phyloP scores from a whole-genome alignment of 1,284 basidiomycete species.

The Cryptococcus sp. region DNA sequence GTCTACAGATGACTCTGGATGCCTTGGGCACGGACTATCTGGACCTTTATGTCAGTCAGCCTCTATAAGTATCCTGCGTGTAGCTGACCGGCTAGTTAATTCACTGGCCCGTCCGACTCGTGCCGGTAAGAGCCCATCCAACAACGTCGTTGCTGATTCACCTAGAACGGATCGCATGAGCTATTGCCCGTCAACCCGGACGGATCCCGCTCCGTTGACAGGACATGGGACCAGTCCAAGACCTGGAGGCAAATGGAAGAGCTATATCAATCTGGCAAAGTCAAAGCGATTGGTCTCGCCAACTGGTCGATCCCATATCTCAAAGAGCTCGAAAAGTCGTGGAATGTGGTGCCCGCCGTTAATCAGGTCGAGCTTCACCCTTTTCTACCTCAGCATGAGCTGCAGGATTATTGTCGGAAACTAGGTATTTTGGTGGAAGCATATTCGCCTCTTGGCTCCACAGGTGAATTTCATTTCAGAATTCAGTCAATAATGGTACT shows the following conservation, averaged over 20 bases:
- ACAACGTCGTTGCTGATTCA: not conserved
- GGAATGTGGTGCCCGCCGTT: constrained; percentile 61
- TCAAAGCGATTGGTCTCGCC: constrained; percentile 67
- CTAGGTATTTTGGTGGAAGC: constrained; percentile 72
- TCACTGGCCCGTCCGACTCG: constrained; percentile 77
- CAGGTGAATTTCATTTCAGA: constrained; percentile 47
- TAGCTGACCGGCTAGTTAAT: constrained; percentile 53
- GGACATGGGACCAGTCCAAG: constrained; percentile 61
- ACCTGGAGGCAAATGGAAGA: constrained; percentile 83
- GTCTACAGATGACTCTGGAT: constrained; percentile 66
- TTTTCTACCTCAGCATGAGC: constrained; percentile 64
- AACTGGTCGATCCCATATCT: constrained; percentile 43
- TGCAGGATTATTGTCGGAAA: constrained; percentile 62
- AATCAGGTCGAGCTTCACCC: constrained; percentile 71
- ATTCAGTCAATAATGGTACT: not conserved
- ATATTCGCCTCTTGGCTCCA: constrained; percentile 78
- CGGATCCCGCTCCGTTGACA: constrained; percentile 64
- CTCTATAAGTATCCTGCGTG: too few species aligned
- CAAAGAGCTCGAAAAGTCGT: constrained; percentile 53
- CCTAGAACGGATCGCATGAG: constrained; percentile 50
- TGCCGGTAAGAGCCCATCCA: constrained; percentile 46
- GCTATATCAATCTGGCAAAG: constrained; percentile 61
- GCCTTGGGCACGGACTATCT: constrained; percentile 72
- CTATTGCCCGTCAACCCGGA: constrained; percentile 63
- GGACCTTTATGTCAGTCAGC: constrained; percentile 67